Evolutionary conservation across 1,139 yeast genomes (phyloP), one percentile per base, ranked within the genome.

Genomic region (Blastobotrys illinoisensis): DNA sequence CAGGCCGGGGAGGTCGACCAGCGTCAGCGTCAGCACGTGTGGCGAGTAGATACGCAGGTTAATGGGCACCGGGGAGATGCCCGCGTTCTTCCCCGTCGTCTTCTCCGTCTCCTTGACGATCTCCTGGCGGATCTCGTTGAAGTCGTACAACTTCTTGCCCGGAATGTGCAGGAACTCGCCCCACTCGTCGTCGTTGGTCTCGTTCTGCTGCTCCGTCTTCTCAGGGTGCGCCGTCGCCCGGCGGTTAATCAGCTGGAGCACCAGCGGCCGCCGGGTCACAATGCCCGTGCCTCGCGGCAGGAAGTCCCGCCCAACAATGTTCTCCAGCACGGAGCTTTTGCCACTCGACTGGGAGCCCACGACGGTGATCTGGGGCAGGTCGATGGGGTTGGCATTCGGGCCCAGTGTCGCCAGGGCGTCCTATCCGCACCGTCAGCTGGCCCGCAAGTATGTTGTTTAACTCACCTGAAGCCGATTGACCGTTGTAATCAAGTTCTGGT

Each of bases 311-410:
- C 97, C 97, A 49, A 91, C 97, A 62, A 91, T 87, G 71, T 91
- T 90, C 70, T 91, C 97, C 63, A 91, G 78, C 13, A 91, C 97
- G 5, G 97, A 89, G 43, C 96, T 86, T 71, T 91, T 91, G 63
- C 97, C 98, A 62, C 93, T 83, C 46, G 96, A 88, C 71, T 91
- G 98, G 1, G 97, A 89, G 47, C 98, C 97, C 46, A 91, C 97
- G 18, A 91, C 98, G 3, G 97, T 90, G 66, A 91, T 91, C 72
- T 91, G 97, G 23, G 98, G 98, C 64, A 91, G 78, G 73, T 93
- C 99, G 44, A 75, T 73, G 21, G 76, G 71, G 59, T 74, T 71
- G 14, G 71, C 61, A 43, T 64, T 53, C 7, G 73, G 91, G 50
- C 98, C 96, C 56, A 93, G 76, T 18, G 97, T 95, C 5, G 97